These are phyloP conservation scores for Suhomyces sp. DNA, from an alignment of 805 yeast species.

Conservation along the genomic window DNA sequence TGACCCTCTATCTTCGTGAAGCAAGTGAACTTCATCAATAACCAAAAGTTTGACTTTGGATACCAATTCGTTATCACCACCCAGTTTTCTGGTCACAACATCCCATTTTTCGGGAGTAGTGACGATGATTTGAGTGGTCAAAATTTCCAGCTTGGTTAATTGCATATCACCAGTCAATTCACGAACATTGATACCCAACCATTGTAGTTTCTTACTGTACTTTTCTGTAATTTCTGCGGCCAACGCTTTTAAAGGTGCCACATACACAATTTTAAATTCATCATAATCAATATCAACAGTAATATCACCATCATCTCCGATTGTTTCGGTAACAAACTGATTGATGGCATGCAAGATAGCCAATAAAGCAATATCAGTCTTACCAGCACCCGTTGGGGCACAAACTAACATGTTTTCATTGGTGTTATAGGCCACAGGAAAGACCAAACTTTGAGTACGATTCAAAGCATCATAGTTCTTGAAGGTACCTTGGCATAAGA, in stretches of 20 bases:
- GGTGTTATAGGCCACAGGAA: slow-evolving; percentile 87
- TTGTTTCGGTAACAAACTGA: slow-evolving; percentile 59
- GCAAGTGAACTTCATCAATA: slow-evolving; percentile 93
- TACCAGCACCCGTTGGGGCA: slow-evolving; percentile 99
- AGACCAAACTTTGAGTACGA: slow-evolving; percentile 87
- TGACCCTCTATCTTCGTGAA: slow-evolving; percentile 97
- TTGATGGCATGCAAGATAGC: slow-evolving; percentile 77
- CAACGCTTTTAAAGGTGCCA: slow-evolving; percentile 89
- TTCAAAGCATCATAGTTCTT: slow-evolving; percentile 74
- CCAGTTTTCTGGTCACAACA: slow-evolving; percentile 91
- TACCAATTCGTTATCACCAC: slow-evolving; percentile 82
- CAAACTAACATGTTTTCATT: slow-evolving; percentile 94
- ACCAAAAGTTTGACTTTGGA: slow-evolving; percentile 81
- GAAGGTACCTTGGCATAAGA: slow-evolving; percentile 81
- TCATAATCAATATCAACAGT: slow-evolving; percentile 70
- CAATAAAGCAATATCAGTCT: slow-evolving; percentile 87
- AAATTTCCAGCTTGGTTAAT: slow-evolving; percentile 73
- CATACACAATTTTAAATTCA: slow-evolving; percentile 87
- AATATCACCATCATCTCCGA: slow-evolving; percentile 46
- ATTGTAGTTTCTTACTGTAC: slow-evolving; percentile 68
- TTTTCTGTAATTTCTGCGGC: slow-evolving; percentile 97
- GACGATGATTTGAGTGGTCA: slow-evolving; percentile 81
- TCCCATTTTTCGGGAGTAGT: slow-evolving; percentile 98
- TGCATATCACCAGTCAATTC: slow-evolving; percentile 98
- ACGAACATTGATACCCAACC: slow-evolving; percentile 84